These are phyloP conservation scores for Jackrogersella minutella DNA, from an alignment of 495 filamentous ascomycete genomes.

Conservation along the genomic window DNA sequence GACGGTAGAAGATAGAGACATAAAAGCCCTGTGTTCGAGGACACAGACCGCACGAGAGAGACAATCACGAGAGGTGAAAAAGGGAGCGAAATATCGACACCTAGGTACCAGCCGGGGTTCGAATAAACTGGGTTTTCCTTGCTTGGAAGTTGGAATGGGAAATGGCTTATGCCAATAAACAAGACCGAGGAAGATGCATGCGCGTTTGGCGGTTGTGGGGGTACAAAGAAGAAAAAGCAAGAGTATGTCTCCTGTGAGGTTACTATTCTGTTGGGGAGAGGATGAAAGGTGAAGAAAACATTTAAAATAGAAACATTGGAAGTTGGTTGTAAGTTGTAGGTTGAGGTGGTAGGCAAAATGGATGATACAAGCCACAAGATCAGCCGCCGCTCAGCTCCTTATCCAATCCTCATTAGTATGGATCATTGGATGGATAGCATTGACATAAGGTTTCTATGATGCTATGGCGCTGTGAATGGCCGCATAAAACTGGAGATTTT, in stretches of 20 bases:
- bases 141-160: background rate
- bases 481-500: conserved; percentile 9
- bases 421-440: background rate
- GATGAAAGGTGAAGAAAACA: conserved; percentile 9
- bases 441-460: conserved; percentile 20
- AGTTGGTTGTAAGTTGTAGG: background rate
- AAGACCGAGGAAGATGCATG: background rate
- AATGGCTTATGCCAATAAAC: conserved; percentile 14
- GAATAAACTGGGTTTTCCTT: conserved; percentile 14
- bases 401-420: background rate
- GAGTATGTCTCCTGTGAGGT: conserved; percentile 2
- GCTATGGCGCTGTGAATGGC: conserved; percentile 25
- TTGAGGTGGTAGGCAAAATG: conserved; percentile 14
- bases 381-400: conserved; percentile 34
- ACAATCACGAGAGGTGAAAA: conserved; percentile 13
- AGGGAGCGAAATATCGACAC: conserved; percentile 36
- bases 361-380: conserved; percentile 36
- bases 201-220: background rate
- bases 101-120: conserved; percentile 41
- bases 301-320: background rate
- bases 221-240: conserved; percentile 14
- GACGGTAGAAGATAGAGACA: conserved; percentile 39
- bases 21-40: conserved; percentile 22
- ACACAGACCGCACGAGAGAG: conserved; percentile 10
- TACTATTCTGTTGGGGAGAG: conserved; percentile 9